These are phyloP conservation scores for Leccinum pachyderme DNA, from an alignment of 1,284 basidiomycete species.

Conservation along the genomic window DNA sequence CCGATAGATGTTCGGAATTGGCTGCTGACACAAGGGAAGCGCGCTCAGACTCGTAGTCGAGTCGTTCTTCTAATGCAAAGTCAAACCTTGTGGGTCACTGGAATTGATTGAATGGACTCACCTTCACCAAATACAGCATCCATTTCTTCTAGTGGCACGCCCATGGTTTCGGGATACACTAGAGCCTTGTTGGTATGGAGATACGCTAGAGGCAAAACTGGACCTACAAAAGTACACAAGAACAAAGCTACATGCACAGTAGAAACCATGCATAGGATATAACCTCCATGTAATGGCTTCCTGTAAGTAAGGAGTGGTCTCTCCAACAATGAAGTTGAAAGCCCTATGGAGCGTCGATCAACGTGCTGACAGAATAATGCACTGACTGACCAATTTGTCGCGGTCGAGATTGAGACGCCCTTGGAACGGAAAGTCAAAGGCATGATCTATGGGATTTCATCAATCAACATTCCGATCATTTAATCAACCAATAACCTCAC, in stretches of 20 bases:
- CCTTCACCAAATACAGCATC: slow-evolving; percentile 82
- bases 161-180: slow-evolving; percentile 85
- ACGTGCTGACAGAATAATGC: slow-evolving; percentile 12
- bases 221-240: slow-evolving; percentile 75
- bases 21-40: slow-evolving; percentile 52
- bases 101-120: slow-evolving; percentile 21
- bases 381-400: slow-evolving; percentile 49
- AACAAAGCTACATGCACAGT: slow-evolving; percentile 86
- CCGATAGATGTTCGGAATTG: slow-evolving; percentile 38
- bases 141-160: slow-evolving; percentile 81
- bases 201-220: background rate
- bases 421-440: slow-evolving; percentile 88
- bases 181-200: slow-evolving; percentile 2
- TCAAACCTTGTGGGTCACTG: slow-evolving; percentile 12
- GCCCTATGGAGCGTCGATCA: slow-evolving; percentile 53
- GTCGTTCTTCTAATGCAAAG: slow-evolving; percentile 50
- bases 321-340: slow-evolving; percentile 89
- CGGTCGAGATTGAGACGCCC: slow-evolving; percentile 91
- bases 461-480: slow-evolving; percentile 2
- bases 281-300: slow-evolving; percentile 90
- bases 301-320: slow-evolving; percentile 86
- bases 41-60: slow-evolving; percentile 73
- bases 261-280: slow-evolving; percentile 96
- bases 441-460: slow-evolving; percentile 68
- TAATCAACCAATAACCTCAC: slow-evolving; percentile 36